phyloP scores from a whole-genome alignment of 2,329 filamentous ascomycete species.

The Ambrosiella beaveri region DNA sequence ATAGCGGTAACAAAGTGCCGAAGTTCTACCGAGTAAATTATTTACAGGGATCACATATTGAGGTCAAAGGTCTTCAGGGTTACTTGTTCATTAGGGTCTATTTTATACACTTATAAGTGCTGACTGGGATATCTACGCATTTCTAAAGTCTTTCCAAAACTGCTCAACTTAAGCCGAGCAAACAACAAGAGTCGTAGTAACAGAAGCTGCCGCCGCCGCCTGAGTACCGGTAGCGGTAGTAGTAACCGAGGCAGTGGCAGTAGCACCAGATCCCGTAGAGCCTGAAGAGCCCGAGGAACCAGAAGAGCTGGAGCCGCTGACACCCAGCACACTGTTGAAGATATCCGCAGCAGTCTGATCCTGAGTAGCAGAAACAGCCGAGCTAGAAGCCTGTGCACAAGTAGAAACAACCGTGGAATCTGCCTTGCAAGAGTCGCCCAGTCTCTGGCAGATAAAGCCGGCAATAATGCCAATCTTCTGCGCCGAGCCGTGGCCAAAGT shows the following conservation, averaged over 20 bases:
- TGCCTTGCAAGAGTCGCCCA: constrained; percentile 19
- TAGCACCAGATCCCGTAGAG: background rate
- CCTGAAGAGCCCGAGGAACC: background rate
- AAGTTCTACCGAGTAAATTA: background rate
- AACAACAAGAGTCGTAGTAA: constrained; percentile 6
- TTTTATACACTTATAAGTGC: background rate
- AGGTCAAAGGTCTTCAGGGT: background rate
- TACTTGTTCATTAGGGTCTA: background rate
- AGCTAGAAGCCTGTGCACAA: constrained; percentile 14
- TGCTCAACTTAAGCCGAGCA: constrained; percentile 3
- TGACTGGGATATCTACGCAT: background rate
- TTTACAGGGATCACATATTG: background rate
- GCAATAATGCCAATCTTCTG: constrained; percentile 24
- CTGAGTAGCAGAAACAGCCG: constrained; percentile 15
- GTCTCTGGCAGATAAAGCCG: constrained; percentile 29
- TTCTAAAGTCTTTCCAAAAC: background rate
- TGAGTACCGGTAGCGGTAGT: background rate
- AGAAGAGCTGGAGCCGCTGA: background rate
- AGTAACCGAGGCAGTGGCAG: background rate
- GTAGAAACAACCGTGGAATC: constrained; percentile 13
- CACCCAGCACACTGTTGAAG: constrained; percentile 15
- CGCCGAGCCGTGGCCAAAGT: constrained; percentile 37
- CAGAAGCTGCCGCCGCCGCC: background rate
- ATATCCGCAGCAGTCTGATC: constrained; percentile 17
- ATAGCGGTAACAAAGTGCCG: background rate